Percentiles rank a stretch among this genome's conserved stretches.
These are phyloP conservation scores for Tetrahymena malaccensis DNA, from an alignment of 73 alveolate genomes.

Conservation along the genomic window DNA sequence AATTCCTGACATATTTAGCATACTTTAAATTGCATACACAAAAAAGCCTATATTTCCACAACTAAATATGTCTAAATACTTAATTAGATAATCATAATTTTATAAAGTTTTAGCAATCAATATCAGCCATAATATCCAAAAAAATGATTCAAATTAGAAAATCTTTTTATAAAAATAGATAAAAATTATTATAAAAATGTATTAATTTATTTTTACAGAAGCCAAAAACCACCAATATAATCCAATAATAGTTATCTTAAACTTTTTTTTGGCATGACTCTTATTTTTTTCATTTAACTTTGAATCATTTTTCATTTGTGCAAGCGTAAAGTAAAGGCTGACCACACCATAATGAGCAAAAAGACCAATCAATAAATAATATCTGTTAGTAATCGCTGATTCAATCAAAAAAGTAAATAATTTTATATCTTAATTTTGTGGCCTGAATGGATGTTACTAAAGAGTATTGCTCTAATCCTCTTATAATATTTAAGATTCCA, in stretches of 20 bases:
- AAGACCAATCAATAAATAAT: background rate
- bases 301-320: background rate
- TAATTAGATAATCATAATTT: background rate
- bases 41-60: background rate
- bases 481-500: background rate
- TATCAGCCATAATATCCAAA: background rate
- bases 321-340: background rate
- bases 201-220: background rate
- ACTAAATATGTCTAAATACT: background rate
- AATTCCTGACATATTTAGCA: background rate
- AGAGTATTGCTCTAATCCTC: background rate
- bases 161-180: background rate
- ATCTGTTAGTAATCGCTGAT: background rate
- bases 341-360: background rate
- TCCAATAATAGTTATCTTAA: background rate
- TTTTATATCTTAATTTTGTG: background rate
- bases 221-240: background rate
- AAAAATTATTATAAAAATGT: background rate
- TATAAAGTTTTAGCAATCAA: background rate
- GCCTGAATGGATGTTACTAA: background rate
- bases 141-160: background rate
- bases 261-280: background rate
- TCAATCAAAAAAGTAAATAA: background rate
- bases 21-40: background rate
- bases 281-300: background rate